phyloP scores from a whole-genome alignment of 2,329 filamentous ascomycete species.

The Didymella sp. region DNA sequence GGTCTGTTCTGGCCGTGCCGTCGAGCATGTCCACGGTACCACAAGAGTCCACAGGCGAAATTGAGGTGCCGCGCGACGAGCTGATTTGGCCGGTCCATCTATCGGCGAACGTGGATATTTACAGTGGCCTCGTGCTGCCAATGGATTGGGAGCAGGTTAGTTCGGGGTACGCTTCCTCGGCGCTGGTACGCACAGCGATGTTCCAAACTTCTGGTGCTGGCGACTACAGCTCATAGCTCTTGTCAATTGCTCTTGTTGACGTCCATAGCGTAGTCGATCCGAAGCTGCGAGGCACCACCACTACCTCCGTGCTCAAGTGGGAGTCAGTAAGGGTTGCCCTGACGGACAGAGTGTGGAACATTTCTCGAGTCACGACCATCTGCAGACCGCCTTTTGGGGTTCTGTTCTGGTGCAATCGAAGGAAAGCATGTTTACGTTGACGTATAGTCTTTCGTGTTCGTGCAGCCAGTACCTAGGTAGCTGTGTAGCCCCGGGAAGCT shows the following conservation, averaged over 20 bases:
- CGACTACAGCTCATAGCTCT: background rate
- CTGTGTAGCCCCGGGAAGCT: constrained; percentile 1
- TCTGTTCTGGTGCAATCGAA: background rate
- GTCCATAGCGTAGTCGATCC: too few species aligned
- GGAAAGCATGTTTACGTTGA: background rate
- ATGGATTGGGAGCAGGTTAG: constrained; percentile 26
- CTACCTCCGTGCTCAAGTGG: background rate
- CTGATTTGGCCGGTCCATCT: constrained; percentile 40
- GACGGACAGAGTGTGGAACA: background rate
- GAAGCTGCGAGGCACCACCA: background rate
- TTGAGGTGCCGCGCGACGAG: constrained; percentile 42
- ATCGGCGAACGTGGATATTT: constrained; percentile 43
- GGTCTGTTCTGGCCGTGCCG: constrained; percentile 63
- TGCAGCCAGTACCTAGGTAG: background rate
- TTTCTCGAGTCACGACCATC: background rate
- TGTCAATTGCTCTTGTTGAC: too few species aligned
- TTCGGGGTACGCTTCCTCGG: constrained; percentile 10
- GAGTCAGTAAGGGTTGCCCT: background rate
- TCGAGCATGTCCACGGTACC: constrained; percentile 21
- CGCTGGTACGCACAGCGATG: background rate
- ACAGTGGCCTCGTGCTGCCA: constrained; percentile 38
- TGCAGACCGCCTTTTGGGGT: background rate
- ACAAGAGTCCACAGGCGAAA: constrained; percentile 23
- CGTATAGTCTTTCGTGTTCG: background rate
- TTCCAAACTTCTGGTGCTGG: background rate